Evolutionary conservation across 768 basidiomycete species (phyloP).

Genomic region (Cubamyces lactineus): DNA sequence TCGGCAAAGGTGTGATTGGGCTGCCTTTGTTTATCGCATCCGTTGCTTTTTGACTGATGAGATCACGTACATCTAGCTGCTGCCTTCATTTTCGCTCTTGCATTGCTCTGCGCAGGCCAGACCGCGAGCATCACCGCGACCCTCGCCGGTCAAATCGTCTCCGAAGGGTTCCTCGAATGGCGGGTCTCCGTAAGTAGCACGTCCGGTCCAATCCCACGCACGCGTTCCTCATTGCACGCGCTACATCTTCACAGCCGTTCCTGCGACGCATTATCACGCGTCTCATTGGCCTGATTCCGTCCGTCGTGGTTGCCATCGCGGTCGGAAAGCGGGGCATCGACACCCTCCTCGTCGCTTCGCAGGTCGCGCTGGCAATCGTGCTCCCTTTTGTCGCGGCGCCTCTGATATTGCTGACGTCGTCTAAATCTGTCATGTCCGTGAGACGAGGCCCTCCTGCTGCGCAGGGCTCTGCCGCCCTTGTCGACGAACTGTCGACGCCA

Average conservation of each 20-base stretch:
- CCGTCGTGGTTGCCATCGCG: slow-evolving; percentile 77
- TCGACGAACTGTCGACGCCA: not conserved
- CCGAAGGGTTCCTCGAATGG: slow-evolving; percentile 91
- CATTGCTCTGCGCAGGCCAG: slow-evolving; percentile 86
- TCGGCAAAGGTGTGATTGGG: slow-evolving; percentile 63
- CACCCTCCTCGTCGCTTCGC: slow-evolving; percentile 77
- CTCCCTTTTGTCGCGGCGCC: slow-evolving; percentile 84
- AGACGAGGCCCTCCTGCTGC: slow-evolving; percentile 31
- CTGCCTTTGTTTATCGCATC: slow-evolving; percentile 3
- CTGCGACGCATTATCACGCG: slow-evolving; percentile 82
- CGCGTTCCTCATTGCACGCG: not conserved
- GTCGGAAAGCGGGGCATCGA: slow-evolving; percentile 74
- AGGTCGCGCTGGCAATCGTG: slow-evolving; percentile 82
- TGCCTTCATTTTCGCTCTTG: slow-evolving; percentile 84
- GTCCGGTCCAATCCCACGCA: slow-evolving; percentile 29
- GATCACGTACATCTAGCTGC: slow-evolving; percentile 52
- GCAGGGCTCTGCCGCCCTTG: not conserved
- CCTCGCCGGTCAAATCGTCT: slow-evolving; percentile 86
- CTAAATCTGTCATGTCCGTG: slow-evolving; percentile 71
- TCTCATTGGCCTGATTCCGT: slow-evolving; percentile 78
- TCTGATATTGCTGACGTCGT: slow-evolving; percentile 71
- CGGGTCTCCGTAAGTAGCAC: slow-evolving; percentile 60
- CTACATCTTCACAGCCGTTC: slow-evolving; percentile 53
- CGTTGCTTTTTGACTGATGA: slow-evolving; percentile 6
- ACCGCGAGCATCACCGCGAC: slow-evolving; percentile 90